These are phyloP conservation scores for Mycena pura DNA, from an alignment of 768 basidiomycete species.

Conservation along the genomic window DNA sequence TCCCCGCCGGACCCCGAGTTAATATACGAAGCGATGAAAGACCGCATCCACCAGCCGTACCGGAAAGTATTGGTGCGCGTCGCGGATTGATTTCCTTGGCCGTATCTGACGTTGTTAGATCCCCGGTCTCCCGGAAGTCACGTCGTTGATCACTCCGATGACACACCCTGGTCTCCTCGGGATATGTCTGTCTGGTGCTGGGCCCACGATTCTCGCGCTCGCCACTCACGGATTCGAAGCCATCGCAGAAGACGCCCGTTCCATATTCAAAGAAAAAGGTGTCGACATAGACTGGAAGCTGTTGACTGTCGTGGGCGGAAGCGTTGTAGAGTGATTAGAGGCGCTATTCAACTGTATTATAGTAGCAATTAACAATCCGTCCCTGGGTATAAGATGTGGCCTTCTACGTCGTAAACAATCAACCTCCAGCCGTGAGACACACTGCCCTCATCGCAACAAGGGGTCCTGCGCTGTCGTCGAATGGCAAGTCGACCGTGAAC, in stretches of 20 bases:
- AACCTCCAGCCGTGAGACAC: conserved; percentile 86
- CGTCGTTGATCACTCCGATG: conserved; percentile 83
- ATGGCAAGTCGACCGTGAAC: conserved; percentile 87
- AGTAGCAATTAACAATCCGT: conserved; percentile 27
- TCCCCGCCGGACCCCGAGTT: conserved; percentile 92
- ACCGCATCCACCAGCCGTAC: conserved; percentile 97
- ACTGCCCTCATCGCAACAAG: conserved; percentile 88
- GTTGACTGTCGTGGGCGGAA: conserved; percentile 65
- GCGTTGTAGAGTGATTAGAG: conserved; percentile 41
- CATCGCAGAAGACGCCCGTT: conserved; percentile 83
- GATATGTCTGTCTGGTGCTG: conserved; percentile 97
- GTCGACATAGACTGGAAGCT: conserved; percentile 93
- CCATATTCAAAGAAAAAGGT: conserved; percentile 71
- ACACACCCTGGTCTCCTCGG: conserved; percentile 96
- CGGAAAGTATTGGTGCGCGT: conserved; percentile 78
- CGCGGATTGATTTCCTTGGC: neutral
- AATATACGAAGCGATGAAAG: conserved; percentile 99
- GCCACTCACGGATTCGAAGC: conserved; percentile 84
- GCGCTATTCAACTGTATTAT: conserved; percentile 21
- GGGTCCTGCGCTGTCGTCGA: conserved; percentile 68
- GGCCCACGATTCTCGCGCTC: conserved; percentile 95
- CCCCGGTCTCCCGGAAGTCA: conserved; percentile 93
- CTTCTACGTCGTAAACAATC: conserved; percentile 23
- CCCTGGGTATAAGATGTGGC: conserved; percentile 20
- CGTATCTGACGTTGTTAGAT: conserved; percentile 59